phyloP scores from a whole-genome alignment of 495 filamentous ascomycete genomes.

The Viridothelium virens region DNA sequence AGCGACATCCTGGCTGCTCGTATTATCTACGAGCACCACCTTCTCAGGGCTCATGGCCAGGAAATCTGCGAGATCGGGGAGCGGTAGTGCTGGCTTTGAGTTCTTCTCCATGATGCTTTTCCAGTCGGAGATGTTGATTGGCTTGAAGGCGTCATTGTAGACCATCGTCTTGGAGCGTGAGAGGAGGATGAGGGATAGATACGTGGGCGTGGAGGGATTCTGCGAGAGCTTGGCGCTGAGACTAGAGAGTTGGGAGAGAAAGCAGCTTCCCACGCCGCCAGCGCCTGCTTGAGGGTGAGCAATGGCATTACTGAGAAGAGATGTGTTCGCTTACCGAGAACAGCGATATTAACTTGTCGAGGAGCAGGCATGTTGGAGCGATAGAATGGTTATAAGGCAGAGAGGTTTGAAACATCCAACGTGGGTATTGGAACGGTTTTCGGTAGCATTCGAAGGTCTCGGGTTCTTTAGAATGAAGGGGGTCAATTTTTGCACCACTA shows the following conservation, averaged over 20 bases:
- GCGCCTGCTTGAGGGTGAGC: conserved; percentile 51
- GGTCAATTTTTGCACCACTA: too few relatives aligned
- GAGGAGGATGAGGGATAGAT: conserved; percentile 68
- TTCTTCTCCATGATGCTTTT: conserved; percentile 43
- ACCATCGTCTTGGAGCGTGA: conserved; percentile 72
- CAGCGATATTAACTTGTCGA: conserved; percentile 34
- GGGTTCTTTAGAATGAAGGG: too few relatives aligned
- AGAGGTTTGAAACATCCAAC: too few relatives aligned
- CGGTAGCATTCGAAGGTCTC: too few relatives aligned
- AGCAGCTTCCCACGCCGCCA: conserved; percentile 86
- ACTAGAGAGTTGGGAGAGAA: conserved; percentile 67
- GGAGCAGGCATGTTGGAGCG: conserved; percentile 25
- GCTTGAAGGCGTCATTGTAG: conserved; percentile 50
- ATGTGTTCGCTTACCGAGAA: conserved; percentile 36
- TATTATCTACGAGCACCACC: conserved; percentile 85
- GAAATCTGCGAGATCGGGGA: conserved; percentile 61
- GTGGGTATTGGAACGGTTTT: too few relatives aligned
- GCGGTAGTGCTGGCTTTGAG: conserved; percentile 49
- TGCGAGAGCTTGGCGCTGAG: conserved; percentile 47
- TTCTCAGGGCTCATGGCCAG: conserved; percentile 62
- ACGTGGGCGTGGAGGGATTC: conserved; percentile 44
- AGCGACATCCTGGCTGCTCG: conserved; percentile 73
- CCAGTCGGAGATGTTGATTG: conserved; percentile 32
- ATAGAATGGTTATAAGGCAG: not conserved
- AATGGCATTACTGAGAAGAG: conserved; percentile 12